Evolutionary conservation across 257 asterid genomes (phyloP), one percentile per base, ranked within the genome.

Genomic region (Agastache rugosa): DNA sequence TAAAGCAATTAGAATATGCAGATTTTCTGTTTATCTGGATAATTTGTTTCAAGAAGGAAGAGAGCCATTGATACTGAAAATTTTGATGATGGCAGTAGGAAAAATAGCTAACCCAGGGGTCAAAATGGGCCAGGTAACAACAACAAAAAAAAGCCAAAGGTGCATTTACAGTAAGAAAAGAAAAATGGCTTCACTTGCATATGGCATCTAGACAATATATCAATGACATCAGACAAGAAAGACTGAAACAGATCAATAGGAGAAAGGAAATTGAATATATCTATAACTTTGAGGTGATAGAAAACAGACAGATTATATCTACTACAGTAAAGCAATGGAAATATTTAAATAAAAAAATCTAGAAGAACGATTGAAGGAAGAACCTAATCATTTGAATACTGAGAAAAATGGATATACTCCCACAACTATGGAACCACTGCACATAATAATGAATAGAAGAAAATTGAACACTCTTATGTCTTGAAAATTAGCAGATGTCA

Each of bases 181-280:
- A 17, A 53, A 34, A 15, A 51, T 45, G 71, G 71, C 14, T 25
- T 42, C 42, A 53, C 6, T 51, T 54, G 39, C 25, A 35, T 3
- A 74, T 51, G 72, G 53, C 39, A 62, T 44, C 61, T 39, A 25
- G 60, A 62, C 17, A 31, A 37, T 34, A 5, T 58, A 17, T 31
- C 72, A 65, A 35, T 14, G 56, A 19, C n/a, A 31, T 4, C 17
- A 47, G 39, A 12, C 22, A n/a, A 31, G 11, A 34, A 31, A 62
- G 51, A 31, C 14, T 60, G 69, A 35, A 51, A 47, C 12, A 31
- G 62, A 14, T 41, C 44, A 58, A 56, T 25, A 10, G 69, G 23
- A 51, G 59, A 45, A 31, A 48, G 29, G 5, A 37, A 72, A 34
- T 34, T 69, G 41, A 50, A 19, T 2, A 51, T 17, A 7, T 51